Evolutionary conservation across 352 stramenopile species (phyloP), one percentile per base, ranked within the genome.

Genomic region (Phytophthora sojae): DNA sequence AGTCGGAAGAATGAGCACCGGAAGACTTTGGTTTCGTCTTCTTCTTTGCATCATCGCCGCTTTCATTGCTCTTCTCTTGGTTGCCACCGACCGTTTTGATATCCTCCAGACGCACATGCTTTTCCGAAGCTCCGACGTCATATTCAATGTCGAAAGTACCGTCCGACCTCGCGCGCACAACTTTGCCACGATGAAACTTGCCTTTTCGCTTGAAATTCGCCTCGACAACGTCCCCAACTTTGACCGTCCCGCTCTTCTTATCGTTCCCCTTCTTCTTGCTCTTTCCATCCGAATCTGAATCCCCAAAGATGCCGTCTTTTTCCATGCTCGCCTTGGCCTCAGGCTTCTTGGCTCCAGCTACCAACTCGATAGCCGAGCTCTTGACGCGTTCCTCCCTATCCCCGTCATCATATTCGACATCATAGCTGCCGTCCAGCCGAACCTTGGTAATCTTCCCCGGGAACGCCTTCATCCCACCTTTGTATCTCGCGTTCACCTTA

Each of bases 331-430:
- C 6, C 57, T 72, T 81, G 9, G 53, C 61, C 21, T 73, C 56
- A 2, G 35, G 12, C 47, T 72, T 78, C 50, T 59, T 68, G 2
- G 3, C 32, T 8, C 52, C 53, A 26, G 51, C 0, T 11, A 73
- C 23, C 21, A 54, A 11, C 58, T 75, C 58, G 0, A 69, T 79
- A 32, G 50, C 32, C 35, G 50, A 75, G 11, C 42, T 61, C 52
- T 72, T 69, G 3, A 83, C 72, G 5, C 75, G 62, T 12, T 74
- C 64, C 57, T 85, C 83, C 3, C 54, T 57, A 23, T 88, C 79
- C 1, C 80, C 81, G 35, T 93, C 69, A 19, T 92, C 86, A 50
- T 85, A 92, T 26, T 85, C 63, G 8, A 96, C 66, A 35, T 95
- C 86, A 59, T 80, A 92, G 0, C 83, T 91, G 6, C 79, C 83